phyloP scores from a whole-genome alignment of 768 basidiomycete species.

The Boletus edulis region DNA sequence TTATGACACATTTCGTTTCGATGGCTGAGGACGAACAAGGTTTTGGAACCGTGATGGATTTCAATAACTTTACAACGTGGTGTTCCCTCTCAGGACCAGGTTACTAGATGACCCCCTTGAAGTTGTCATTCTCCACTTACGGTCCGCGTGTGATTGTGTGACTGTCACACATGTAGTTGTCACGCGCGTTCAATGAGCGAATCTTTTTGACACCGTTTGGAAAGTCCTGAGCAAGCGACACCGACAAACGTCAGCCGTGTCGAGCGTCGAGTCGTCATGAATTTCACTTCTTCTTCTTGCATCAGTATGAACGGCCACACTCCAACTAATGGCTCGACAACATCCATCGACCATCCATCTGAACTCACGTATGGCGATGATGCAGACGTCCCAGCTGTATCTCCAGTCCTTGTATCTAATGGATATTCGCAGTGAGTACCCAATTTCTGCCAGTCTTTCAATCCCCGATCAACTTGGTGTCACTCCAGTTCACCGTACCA shows the following conservation, averaged over 20 bases:
- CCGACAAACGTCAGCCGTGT: not conserved
- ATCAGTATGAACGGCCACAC: constrained; percentile 51
- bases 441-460: not conserved
- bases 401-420: constrained; percentile 47
- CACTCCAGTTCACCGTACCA: constrained; percentile 45
- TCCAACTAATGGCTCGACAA: constrained; percentile 48
- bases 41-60: constrained; percentile 43
- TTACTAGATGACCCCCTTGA: no score
- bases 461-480: constrained; percentile 7
- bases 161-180: constrained; percentile 18
- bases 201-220: constrained; percentile 13
- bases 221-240: constrained; percentile 2
- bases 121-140: no score
- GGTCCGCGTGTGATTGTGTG: constrained; percentile 13
- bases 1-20: constrained; percentile 57
- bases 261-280: constrained; percentile 18
- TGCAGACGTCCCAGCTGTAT: constrained; percentile 15
- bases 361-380: constrained; percentile 37
- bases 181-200: constrained; percentile 15
- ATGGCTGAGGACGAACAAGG: constrained; percentile 38
- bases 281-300: constrained; percentile 29
- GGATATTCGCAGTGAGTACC: constrained; percentile 59
- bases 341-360: constrained; percentile 36
- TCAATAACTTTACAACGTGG: constrained; percentile 22
- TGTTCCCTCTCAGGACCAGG: constrained; percentile 6